Conservation (phyloP, 345 rosid genomes). For the Isatis tinctoria region DNA sequence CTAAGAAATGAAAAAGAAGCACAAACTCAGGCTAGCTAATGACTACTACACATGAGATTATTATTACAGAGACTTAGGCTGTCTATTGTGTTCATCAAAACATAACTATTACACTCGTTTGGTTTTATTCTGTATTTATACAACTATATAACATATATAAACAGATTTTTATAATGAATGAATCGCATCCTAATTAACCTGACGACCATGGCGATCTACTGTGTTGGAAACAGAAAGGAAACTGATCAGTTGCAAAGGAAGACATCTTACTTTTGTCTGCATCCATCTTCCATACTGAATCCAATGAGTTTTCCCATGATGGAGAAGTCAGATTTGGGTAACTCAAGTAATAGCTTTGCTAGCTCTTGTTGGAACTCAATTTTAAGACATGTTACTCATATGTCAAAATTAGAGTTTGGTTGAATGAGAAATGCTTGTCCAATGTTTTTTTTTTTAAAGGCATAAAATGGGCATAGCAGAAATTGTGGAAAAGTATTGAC, state of each 20-base stretch:
- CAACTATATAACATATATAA: conserved; percentile 25
- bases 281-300: conserved; percentile 64
- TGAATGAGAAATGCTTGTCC: too few relatives aligned
- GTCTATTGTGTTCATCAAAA: not conserved
- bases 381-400: too few relatives aligned
- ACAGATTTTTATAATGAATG: conserved; percentile 37
- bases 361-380: too few relatives aligned
- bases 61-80: not conserved
- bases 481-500: too few relatives aligned
- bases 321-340: conserved; percentile 54
- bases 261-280: conserved; percentile 60
- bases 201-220: conserved; percentile 35
- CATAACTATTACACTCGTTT: conserved; percentile 6
- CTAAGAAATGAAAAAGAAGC: not conserved
- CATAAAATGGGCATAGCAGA: too few relatives aligned
- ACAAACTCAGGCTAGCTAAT: not conserved
- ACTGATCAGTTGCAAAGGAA: conserved; percentile 37
- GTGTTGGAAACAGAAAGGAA: conserved; percentile 37
- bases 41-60: not conserved
- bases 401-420: too few relatives aligned
- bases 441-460: too few relatives aligned
- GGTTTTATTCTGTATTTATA: conserved; percentile 5
- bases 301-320: conserved; percentile 53
- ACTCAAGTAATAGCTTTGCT: conserved; percentile 40
- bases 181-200: conserved; percentile 52